Base-by-base conservation (phyloP, 2,329 filamentous ascomycete genomes). In the Thielaviopsis ethacetica region DNA sequence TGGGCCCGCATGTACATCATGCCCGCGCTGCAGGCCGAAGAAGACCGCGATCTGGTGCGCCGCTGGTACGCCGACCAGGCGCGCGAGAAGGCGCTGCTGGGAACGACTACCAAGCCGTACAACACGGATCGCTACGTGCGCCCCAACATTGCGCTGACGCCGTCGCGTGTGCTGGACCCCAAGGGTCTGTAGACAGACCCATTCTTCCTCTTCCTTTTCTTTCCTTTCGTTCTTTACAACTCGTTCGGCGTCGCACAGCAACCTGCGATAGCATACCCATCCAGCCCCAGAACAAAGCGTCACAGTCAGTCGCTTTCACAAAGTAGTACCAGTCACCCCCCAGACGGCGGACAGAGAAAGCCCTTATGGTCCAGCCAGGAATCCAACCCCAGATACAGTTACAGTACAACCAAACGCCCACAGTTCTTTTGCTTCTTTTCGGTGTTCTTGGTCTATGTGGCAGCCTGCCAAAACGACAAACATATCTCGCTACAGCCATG, bases 1-100 rank as follows among this genome's bases (percentile, higher is more conserved):
- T 98, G 93, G 93, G 83, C 88, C 62, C 86, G 93, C 69, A 95
- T 98, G 73, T 83, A 97, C 74, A 79, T 98, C 64, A 93, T 91
- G 68, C 93, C 93, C 61, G 76, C 95, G 63, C 82, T 98, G 63
- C 91, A 97, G 71, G 93, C 93, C 59, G 93, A 98, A 71, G 90
- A 95, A 72, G 93, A 98, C 76, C 85, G 93, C 62, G 93, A 98
- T 74, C 85, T 91, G 71, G 91, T 95, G 63, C 82, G 93, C 65
- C 80, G 91, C 68, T 81, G 91, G 72, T 80, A 85, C 64, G 93
- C 93, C 61, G 88, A 95, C 72, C 83, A 89, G 79, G 84, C 83
- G 64, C 81, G 93, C 64, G 93, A 97, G 81, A 89, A 91, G 80
- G 85, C 90, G 73, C 75, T 98, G 64, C 69, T 97, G 66, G 93